Evolutionary conservation across 306 rosid genomes (phyloP), one percentile per base, ranked within the genome.

Genomic region (Trifolium subterraneum): DNA sequence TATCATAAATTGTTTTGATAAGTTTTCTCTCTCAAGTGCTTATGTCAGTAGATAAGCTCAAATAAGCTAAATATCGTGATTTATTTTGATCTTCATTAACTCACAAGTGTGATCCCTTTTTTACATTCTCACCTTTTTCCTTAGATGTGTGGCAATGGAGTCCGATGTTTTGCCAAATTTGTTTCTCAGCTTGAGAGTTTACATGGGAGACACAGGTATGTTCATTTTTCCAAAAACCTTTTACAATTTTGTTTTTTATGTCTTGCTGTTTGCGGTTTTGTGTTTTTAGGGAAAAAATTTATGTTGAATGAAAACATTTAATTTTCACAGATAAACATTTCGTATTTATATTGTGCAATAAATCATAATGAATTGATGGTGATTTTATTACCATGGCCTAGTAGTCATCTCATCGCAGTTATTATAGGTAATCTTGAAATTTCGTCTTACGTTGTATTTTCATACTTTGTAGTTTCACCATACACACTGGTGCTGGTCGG

Each of bases 401-500:
- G 18, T 56, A 10, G 35, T 11, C 11, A 6, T 0, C 10, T 11
- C 11, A 6, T 0, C 10, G 4, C 18, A 14, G 2, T 3, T 11
- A 0, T 60, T 60, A 15, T 29, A 29, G 3, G 15, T 29, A 29
- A 33, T 56, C 25, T 25, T 44, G 50, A 44, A 44, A 44, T 44
- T 44, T 44, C 7, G 33, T 70, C 44, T 68, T 13, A 79, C 62
- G 39, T 16, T 35, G 22, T 14, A 0, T 71, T 10, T 63, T 36
- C 15, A 4, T 35, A 25, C 25, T 3, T 42, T 76, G 82, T 91
- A 94, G 98, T 72, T 91, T 94, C 68, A 91, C 88, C 4, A 27
- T 94, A 31, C 94, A 91, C 56, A 91, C 98, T 48, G 98, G 98
- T 25, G 98, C 97, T 73, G 98, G 98, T 61, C 78, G 84, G 56